Conservation (phyloP, 208 protist genomes). For the Leishmania amazonensis region DNA sequence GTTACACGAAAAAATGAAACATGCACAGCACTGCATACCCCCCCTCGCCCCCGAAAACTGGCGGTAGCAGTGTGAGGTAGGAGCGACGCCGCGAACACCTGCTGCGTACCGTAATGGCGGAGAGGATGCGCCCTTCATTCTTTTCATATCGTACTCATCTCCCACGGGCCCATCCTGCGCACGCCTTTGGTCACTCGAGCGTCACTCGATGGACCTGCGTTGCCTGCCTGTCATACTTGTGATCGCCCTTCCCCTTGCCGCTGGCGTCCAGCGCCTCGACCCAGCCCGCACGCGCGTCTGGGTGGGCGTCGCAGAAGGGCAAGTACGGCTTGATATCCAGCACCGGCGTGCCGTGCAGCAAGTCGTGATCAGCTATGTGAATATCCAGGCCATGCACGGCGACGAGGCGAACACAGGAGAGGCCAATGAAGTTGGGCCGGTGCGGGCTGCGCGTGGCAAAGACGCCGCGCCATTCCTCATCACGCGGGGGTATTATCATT, state of each 20-base stretch:
- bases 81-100: background rate
- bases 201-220: conserved; percentile 58
- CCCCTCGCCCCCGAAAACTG: background rate
- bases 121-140: background rate
- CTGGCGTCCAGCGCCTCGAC: conserved; percentile 77
- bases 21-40: background rate
- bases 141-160: no score
- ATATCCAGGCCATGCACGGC: conserved; percentile 78
- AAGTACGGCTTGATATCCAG: conserved; percentile 97
- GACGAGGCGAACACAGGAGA: conserved; percentile 86
- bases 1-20: background rate
- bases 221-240: conserved; percentile 69
- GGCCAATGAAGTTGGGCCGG: conserved; percentile 91
- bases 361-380: conserved; percentile 93
- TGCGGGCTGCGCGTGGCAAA: conserved; percentile 93
- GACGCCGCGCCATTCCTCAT: conserved; percentile 81
- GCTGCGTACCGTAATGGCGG: background rate
- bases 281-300: conserved; percentile 77
- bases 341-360: conserved; percentile 96
- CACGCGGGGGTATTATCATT: conserved; percentile 86
- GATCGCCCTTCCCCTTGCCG: conserved; percentile 68
- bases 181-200: background rate
- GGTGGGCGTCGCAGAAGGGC: conserved; percentile 87
- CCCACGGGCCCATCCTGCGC: no score
- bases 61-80: background rate